Evolutionary conservation across 345 rosid species (phyloP).

Genomic region (Heritiera fomes): DNA sequence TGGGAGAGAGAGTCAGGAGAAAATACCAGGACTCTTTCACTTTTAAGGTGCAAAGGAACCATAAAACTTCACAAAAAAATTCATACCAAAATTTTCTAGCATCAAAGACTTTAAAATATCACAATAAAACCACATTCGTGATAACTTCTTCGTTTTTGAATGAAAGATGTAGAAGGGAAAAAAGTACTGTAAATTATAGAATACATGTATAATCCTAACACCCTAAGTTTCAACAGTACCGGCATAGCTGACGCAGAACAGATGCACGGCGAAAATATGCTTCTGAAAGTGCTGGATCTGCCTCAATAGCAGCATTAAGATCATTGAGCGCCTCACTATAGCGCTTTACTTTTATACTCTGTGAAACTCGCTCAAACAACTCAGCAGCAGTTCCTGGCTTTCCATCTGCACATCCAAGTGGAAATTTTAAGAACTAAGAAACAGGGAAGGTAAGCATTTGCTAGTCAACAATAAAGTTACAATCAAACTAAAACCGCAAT

Average conservation of each 20-base stretch:
- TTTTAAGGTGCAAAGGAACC: slow-evolving; percentile 10
- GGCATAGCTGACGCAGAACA: slow-evolving; percentile 83
- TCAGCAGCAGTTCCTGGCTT: slow-evolving; percentile 62
- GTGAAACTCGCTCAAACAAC: slow-evolving; percentile 74
- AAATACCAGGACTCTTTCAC: background rate
- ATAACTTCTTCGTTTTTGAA: background rate
- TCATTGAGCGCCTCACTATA: slow-evolving; percentile 89
- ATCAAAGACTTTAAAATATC: background rate
- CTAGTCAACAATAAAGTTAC: background rate
- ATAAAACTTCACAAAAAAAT: background rate
- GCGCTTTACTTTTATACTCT: slow-evolving; percentile 72
- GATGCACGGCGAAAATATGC: slow-evolving; percentile 79
- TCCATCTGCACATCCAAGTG: slow-evolving; percentile 49
- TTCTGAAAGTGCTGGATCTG: slow-evolving; percentile 85
- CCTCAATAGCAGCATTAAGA: slow-evolving; percentile 89
- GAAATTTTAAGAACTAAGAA: background rate
- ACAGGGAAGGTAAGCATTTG: background rate
- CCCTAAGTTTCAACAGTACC: slow-evolving; percentile 41
- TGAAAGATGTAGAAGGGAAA: background rate
- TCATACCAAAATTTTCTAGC: background rate
- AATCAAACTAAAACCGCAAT: background rate
- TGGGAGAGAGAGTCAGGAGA: slow-evolving; percentile 1
- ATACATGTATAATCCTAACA: background rate
- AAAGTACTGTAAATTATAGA: background rate
- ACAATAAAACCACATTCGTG: background rate